phyloP scores from a whole-genome alignment of 2,329 filamentous ascomycete genomes.

The Plectosphaerella cucumerina region DNA sequence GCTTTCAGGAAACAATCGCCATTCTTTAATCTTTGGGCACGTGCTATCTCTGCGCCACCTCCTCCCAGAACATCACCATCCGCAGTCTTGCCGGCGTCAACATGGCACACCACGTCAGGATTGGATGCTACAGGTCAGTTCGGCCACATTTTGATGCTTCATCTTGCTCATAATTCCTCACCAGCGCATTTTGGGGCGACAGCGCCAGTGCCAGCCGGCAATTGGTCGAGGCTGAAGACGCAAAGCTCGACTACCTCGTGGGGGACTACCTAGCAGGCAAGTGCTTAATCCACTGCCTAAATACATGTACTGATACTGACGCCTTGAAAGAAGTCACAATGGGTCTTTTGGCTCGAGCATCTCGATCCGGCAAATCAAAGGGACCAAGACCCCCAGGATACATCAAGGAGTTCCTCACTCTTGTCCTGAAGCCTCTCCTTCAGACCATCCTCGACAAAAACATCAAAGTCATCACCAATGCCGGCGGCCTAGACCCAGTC shows the following conservation, averaged over 20 bases:
- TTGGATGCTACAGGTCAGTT: conserved; percentile 5
- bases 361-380: background rate
- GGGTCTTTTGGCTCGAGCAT: conserved; percentile 4
- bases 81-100: background rate
- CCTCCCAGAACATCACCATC: background rate
- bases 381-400: background rate
- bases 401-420: conserved; percentile 3
- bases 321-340: background rate
- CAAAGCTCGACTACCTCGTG: conserved; percentile 3
- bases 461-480: conserved; percentile 4
- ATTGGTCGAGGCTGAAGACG: conserved; percentile 4
- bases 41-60: too few relatives aligned
- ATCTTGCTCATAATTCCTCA: background rate
- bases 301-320: background rate
- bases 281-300: background rate
- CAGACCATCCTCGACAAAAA: conserved; percentile 2
- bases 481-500: conserved; percentile 4
- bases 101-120: background rate
- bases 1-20: too few relatives aligned
- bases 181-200: conserved; percentile 6
- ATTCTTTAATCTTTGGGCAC: too few relatives aligned
- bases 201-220: conserved; percentile 3
- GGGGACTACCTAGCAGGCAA: conserved; percentile 4
- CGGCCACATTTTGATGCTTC: background rate
- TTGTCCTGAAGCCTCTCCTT: conserved; percentile 1